A percentile compares a stretch with the other conserved stretches of the same genome.
Evolutionary conservation across 768 basidiomycete species (phyloP).

Genomic region (Bullera alba): DNA sequence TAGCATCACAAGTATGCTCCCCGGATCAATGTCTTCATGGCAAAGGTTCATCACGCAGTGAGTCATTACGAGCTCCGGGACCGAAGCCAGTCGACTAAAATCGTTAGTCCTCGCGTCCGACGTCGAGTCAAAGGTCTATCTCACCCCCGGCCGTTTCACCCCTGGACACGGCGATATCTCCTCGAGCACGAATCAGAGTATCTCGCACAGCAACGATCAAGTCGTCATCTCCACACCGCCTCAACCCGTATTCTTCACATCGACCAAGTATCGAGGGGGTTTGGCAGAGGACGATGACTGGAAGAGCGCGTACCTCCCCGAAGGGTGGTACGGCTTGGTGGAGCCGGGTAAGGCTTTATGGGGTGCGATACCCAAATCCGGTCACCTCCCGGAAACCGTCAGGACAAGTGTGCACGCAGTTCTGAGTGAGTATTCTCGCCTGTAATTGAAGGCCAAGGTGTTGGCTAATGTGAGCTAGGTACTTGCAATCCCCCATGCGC

Average conservation of each 20-base stretch:
- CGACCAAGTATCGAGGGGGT: slow-evolving; percentile 7
- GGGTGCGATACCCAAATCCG: slow-evolving; percentile 21
- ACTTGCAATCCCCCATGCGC: slow-evolving; percentile 35
- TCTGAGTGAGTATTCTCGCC: too few species aligned
- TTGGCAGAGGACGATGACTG: slow-evolving; percentile 4
- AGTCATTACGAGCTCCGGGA: background rate
- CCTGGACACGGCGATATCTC: background rate
- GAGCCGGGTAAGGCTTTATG: slow-evolving; percentile 24
- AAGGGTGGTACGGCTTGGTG: slow-evolving; percentile 26
- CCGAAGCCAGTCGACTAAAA: background rate
- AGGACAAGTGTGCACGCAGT: too few species aligned
- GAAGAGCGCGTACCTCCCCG: slow-evolving; percentile 26
- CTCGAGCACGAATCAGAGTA: slow-evolving; percentile 8
- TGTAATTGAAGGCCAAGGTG: too few species aligned
- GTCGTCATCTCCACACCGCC: slow-evolving; percentile 14
- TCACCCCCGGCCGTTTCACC: slow-evolving; percentile 10
- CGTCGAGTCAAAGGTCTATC: background rate
- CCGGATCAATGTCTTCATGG: slow-evolving; percentile 16
- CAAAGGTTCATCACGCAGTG: slow-evolving; percentile 12
- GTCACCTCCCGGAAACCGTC: slow-evolving; percentile 14
- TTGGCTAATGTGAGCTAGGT: slow-evolving; percentile 4
- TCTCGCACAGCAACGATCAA: background rate
- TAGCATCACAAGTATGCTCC: slow-evolving; percentile 14
- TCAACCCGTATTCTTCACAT: slow-evolving; percentile 13
- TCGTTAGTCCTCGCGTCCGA: slow-evolving; percentile 14